A percentile compares a stretch with the other conserved stretches of the same genome.
Conservation (phyloP, 73 alveolate species). For the Paramecium caudatum region DNA sequence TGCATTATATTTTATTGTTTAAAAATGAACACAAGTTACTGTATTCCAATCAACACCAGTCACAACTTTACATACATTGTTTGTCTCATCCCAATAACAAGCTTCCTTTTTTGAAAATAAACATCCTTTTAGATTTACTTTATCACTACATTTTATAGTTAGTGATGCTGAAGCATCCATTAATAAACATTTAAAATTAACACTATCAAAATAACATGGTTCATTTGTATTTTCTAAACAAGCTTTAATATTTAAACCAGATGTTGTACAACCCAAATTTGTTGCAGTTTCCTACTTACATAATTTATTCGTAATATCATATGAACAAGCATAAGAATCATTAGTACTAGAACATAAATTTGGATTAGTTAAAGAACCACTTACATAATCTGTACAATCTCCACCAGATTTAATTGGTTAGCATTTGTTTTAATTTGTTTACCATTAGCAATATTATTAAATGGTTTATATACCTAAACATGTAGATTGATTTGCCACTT, state of each 20-base stretch:
- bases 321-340: background rate
- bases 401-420: background rate
- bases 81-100: background rate
- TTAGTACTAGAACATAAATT: background rate
- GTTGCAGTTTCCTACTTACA: background rate
- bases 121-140: conserved; percentile 25
- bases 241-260: background rate
- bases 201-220: background rate
- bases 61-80: background rate
- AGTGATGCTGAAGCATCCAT: background rate
- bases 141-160: background rate
- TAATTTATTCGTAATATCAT: background rate
- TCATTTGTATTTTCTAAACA: background rate
- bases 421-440: background rate
- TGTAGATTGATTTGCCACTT: background rate
- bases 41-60: background rate
- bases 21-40: background rate
- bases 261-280: background rate
- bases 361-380: background rate
- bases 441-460: conserved; percentile 9
- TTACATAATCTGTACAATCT: background rate
- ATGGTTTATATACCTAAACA: background rate
- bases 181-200: background rate
- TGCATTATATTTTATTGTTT: too few relatives aligned
- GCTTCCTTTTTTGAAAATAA: background rate